Evolutionary conservation across 768 basidiomycete genomes (phyloP), one percentile per base, ranked within the genome.

Genomic region (Mycena indigotica): DNA sequence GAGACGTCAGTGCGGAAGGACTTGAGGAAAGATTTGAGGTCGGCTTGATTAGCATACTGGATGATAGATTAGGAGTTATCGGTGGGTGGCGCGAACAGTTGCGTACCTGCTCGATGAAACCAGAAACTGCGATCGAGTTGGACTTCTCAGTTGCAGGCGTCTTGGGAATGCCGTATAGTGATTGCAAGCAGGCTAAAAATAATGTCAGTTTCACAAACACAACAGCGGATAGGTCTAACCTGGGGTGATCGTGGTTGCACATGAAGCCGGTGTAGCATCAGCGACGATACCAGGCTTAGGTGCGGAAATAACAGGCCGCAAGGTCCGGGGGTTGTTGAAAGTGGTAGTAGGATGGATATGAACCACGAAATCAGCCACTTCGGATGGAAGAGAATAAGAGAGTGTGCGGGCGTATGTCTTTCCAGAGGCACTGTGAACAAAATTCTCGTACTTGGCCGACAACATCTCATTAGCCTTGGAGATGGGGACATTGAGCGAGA

Each of bases 361-460:
- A 25, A 70, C 60, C 53, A 78, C 61, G 49, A 72, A 67, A 2
- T 56, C 57, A 38, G 65, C 55, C 5, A 78, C 65, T 15, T 65
- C 64, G 15, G 63, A 44, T 3, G 76, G 77, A 30, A 78, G 61
- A 12, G 75, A 75, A 63, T 75, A 76, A 15, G 62, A 56, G n/a
- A 76, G 68, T 3, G 76, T 76, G 40, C 75, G 71, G 28, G 76
- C 61, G 28, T 63, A 59, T 26, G 64, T 44, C 52, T 50, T 61
- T 29, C 74, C 72, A 32, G 69, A 67, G 1, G 59, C 59, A 4
- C 50, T 58, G 57, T 77, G 72, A 32, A 57, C 66, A 65, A 73
- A 78, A 19, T 78, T 60, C 12, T 70, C 61, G 65, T 73, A 78
- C n/a, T 72, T 65, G 19, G 77, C 68, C 30, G 65, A 65, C 39